Percentiles rank a stretch among this genome's conserved stretches.
Evolutionary conservation across 345 rosid species (phyloP).

Genomic region (Camelina hispida): DNA sequence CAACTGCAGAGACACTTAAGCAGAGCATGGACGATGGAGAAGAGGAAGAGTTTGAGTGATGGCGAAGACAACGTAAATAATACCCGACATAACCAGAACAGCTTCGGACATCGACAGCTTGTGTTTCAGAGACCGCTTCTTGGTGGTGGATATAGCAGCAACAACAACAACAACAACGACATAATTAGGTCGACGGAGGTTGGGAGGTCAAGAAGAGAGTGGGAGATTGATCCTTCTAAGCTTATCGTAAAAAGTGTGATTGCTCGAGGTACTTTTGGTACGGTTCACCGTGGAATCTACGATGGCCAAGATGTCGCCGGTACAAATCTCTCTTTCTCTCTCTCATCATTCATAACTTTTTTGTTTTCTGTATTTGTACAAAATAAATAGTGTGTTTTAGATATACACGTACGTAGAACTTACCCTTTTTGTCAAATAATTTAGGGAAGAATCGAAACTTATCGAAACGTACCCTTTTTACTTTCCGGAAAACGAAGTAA

Average conservation of each 20-base stretch:
- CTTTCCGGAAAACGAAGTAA: neutral
- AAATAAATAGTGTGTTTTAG: neutral
- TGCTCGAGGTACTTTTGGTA: slow-evolving; percentile 95
- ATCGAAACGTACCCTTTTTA: no score
- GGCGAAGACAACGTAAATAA: slow-evolving; percentile 42
- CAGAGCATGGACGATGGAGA: slow-evolving; percentile 86
- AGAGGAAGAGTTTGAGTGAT: slow-evolving; percentile 60
- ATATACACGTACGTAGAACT: neutral
- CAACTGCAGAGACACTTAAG: slow-evolving; percentile 89
- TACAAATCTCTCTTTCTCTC: slow-evolving; percentile 42
- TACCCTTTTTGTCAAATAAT: neutral
- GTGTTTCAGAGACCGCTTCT: slow-evolving; percentile 41
- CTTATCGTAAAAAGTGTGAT: slow-evolving; percentile 77
- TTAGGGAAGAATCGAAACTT: neutral
- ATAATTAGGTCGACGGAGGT: slow-evolving; percentile 7
- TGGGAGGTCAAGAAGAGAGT: slow-evolving; percentile 70
- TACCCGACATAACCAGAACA: slow-evolving; percentile 34
- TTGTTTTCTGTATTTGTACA: slow-evolving; percentile 19
- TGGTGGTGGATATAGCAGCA: slow-evolving; percentile 29
- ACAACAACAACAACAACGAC: slow-evolving; percentile 8
- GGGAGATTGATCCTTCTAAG: slow-evolving; percentile 99
- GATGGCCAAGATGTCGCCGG: slow-evolving; percentile 97
- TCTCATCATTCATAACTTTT: neutral
- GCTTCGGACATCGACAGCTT: slow-evolving; percentile 38
- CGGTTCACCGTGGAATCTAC: slow-evolving; percentile 92